Conservation (phyloP, 2,329 filamentous ascomycete species). For the Aspergillus novoparasiticus region DNA sequence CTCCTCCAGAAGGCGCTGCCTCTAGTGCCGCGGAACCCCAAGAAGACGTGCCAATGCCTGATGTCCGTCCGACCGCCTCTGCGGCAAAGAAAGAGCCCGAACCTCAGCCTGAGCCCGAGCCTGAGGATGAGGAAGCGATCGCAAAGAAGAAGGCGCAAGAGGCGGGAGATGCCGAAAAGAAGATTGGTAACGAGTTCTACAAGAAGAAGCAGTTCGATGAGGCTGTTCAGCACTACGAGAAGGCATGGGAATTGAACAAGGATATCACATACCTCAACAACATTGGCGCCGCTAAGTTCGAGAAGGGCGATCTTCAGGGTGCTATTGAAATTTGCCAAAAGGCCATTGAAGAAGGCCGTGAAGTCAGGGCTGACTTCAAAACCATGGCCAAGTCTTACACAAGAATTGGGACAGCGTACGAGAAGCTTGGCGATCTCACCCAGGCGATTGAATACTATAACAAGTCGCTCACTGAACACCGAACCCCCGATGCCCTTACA, state of each 20-base stretch:
- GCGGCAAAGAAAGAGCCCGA: conserved; percentile 60
- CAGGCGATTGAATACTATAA: conserved; percentile 88
- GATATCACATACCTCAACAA: conserved; percentile 99
- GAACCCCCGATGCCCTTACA: conserved; percentile 87
- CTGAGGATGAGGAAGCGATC: conserved; percentile 77
- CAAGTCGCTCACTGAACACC: conserved; percentile 92
- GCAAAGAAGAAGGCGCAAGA: conserved; percentile 90
- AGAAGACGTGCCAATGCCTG: conserved; percentile 78
- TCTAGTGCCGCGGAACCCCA: conserved; percentile 55
- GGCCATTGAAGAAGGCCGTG: conserved; percentile 86
- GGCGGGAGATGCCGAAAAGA: conserved; percentile 92
- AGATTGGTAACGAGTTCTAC: conserved; percentile 88
- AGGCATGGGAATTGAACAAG: conserved; percentile 92
- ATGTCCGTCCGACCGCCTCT: conserved; percentile 57
- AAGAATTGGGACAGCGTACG: conserved; percentile 89
- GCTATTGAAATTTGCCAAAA: conserved; percentile 84
- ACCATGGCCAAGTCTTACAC: conserved; percentile 97
- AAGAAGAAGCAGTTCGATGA: conserved; percentile 98
- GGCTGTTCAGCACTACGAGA: conserved; percentile 90
- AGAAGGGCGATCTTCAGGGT: conserved; percentile 91
- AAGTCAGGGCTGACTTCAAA: conserved; percentile 95
- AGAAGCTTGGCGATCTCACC: conserved; percentile 79
- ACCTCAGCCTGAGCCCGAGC: conserved; percentile 65
- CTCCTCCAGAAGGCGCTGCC: conserved; percentile 51
- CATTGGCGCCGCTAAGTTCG: conserved; percentile 87